Evolutionary conservation across 2,329 filamentous ascomycete species (phyloP).

Genomic region (Lecanicillium sp.): DNA sequence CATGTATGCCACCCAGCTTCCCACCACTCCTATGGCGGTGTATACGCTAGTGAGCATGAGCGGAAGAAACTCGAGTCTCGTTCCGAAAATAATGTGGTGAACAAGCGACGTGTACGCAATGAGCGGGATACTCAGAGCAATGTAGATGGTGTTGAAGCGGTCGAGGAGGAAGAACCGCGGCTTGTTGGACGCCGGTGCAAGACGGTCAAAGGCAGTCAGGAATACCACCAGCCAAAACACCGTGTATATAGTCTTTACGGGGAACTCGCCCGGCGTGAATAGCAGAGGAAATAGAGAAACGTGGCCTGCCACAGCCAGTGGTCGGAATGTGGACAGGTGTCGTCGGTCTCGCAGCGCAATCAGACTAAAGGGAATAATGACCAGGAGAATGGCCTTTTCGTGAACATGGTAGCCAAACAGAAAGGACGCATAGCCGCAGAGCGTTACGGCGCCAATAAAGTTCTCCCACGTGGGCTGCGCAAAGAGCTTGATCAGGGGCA

Average conservation of each 20-base stretch:
- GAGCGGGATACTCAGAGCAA: conserved; percentile 79
- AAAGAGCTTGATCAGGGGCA: conserved; percentile 79
- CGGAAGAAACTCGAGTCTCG: conserved; percentile 79
- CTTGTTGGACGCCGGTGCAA: conserved; percentile 75
- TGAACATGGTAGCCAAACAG: conserved; percentile 98
- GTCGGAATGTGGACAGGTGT: conserved; percentile 85
- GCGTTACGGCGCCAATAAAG: conserved; percentile 81
- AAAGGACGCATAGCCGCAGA: conserved; percentile 94
- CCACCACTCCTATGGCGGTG: conserved; percentile 86
- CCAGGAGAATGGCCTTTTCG: conserved; percentile 89
- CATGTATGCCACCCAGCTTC: conserved; percentile 91
- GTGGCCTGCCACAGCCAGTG: conserved; percentile 85
- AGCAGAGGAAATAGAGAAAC: conserved; percentile 92
- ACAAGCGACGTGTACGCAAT: conserved; percentile 82
- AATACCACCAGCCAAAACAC: conserved; percentile 86
- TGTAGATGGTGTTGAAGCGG: conserved; percentile 83
- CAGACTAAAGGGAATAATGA: conserved; percentile 92
- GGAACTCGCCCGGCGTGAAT: conserved; percentile 88
- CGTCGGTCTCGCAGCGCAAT: conserved; percentile 84
- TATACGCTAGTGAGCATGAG: conserved; percentile 97
- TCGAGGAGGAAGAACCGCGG: conserved; percentile 86
- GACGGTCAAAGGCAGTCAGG: conserved; percentile 74
- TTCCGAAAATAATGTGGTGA: conserved; percentile 77
- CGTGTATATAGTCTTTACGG: conserved; percentile 89
- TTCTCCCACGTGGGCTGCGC: conserved; percentile 73